Evolutionary conservation across 257 asterid species (phyloP).

Genomic region (Lithospermum erythrorhizon): DNA sequence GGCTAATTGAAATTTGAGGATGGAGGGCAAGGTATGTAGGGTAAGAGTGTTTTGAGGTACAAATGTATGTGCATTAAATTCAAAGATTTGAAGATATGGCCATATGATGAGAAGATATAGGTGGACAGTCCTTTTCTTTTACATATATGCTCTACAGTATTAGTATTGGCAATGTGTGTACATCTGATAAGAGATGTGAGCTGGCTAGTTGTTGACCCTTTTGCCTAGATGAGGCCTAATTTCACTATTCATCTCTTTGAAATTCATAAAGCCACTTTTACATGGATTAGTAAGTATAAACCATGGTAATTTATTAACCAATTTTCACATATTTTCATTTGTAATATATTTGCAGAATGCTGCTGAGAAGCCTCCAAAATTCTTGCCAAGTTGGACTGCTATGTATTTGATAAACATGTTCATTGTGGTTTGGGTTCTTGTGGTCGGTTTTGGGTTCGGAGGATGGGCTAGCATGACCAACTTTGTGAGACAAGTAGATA

Average conservation of each 20-base stretch:
- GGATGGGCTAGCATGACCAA: slow-evolving; percentile 96
- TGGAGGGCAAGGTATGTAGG: not conserved
- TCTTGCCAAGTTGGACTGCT: slow-evolving; percentile 78
- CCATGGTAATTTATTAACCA: not conserved
- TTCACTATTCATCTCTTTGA: not conserved
- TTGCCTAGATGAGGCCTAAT: not conserved
- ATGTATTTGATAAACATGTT: slow-evolving; percentile 66
- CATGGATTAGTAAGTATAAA: no score
- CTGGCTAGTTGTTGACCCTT: slow-evolving; percentile 28
- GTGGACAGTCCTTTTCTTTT: slow-evolving; percentile 66
- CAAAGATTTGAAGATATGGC: slow-evolving; percentile 39
- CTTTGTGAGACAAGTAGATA: slow-evolving; percentile 63
- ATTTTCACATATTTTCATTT: not conserved
- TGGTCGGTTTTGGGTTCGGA: slow-evolving; percentile 89
- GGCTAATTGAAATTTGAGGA: not conserved
- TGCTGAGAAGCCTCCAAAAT: slow-evolving; percentile 83
- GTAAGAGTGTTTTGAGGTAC: slow-evolving; percentile 11
- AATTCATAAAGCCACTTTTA: no score
- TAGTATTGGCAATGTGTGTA: slow-evolving; percentile 1
- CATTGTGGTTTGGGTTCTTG: slow-evolving; percentile 55
- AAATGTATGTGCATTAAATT: slow-evolving; percentile 37
- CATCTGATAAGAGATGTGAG: slow-evolving; percentile 19
- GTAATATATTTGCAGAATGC: slow-evolving; percentile 51
- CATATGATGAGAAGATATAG: slow-evolving; percentile 24
- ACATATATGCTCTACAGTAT: slow-evolving; percentile 39